These are phyloP conservation scores for Davidsoniella neocaledoniae DNA, from an alignment of 2,329 filamentous ascomycete species.

Conservation along the genomic window DNA sequence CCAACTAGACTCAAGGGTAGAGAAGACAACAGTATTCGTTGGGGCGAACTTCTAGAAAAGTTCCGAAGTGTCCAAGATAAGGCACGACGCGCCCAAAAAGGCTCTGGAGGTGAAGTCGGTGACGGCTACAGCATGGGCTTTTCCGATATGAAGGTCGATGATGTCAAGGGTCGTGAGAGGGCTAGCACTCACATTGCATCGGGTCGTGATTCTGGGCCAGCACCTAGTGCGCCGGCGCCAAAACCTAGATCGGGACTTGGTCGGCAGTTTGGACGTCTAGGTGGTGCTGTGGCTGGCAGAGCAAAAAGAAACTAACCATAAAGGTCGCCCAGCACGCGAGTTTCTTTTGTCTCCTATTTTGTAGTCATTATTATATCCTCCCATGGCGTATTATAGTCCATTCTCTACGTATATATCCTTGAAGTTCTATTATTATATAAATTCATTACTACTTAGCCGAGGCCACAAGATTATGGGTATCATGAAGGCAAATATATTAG, in stretches of 20 bases:
- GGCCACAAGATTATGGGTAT: too few relatives aligned
- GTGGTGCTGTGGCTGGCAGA: conserved; percentile 52
- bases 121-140: conserved; percentile 29
- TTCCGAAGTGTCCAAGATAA: conserved; percentile 84
- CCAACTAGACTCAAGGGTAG: conserved; percentile 64
- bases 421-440: neutral
- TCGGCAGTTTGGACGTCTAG: conserved; percentile 51
- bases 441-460: too few relatives aligned
- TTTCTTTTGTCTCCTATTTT: neutral
- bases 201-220: conserved; percentile 31
- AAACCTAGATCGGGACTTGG: conserved; percentile 46
- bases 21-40: conserved; percentile 73
- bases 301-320: conserved; percentile 29
- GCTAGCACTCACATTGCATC: conserved; percentile 27
- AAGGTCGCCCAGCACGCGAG: neutral
- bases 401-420: too few relatives aligned
- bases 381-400: neutral
- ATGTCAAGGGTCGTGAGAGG: conserved; percentile 24
- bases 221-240: conserved; percentile 27
- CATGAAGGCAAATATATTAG: too few relatives aligned
- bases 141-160: conserved; percentile 25
- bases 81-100: conserved; percentile 52
- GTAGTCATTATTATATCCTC: neutral
- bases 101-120: conserved; percentile 35
- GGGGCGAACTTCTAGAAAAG: conserved; percentile 86